These are phyloP conservation scores for Kuraishia piskuri DNA, from an alignment of 805 yeast species.

Conservation along the genomic window DNA sequence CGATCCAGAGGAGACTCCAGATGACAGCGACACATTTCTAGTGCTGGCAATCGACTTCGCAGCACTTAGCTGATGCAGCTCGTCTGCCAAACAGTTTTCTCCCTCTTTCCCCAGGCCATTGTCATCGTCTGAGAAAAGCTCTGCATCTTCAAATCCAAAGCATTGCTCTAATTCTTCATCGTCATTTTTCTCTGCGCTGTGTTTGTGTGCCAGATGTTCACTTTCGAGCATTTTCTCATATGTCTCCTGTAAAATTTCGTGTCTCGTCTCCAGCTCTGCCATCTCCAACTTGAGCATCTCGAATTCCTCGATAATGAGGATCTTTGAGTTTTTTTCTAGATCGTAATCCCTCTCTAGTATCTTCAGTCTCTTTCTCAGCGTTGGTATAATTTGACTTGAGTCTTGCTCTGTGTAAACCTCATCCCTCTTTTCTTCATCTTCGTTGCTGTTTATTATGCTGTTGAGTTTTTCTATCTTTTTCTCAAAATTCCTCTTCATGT, in stretches of 20 bases:
- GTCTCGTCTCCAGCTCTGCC: constrained; percentile 17
- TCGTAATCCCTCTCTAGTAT: constrained; percentile 42
- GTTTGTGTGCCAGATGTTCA: neutral
- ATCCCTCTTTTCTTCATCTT: constrained; percentile 3
- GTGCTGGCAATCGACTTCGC: neutral
- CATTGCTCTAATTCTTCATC: constrained; percentile 12
- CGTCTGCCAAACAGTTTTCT: neutral
- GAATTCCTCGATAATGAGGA: constrained; percentile 44
- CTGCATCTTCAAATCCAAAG: neutral
- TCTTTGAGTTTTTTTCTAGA: constrained; percentile 42
- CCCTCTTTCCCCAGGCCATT: no score
- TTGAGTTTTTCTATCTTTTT: constrained; percentile 15
- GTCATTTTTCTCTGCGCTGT: constrained; percentile 4
- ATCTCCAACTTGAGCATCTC: constrained; percentile 35
- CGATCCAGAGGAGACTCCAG: neutral
- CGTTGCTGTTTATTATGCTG: constrained; percentile 10
- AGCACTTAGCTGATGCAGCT: neutral
- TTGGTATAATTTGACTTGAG: constrained; percentile 12
- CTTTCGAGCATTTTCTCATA: constrained; percentile 14
- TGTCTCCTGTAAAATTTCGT: constrained; percentile 18
- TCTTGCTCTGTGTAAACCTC: neutral
- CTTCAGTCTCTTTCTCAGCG: constrained; percentile 18
- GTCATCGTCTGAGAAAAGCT: neutral
- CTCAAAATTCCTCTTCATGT: constrained; percentile 17
- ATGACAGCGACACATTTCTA: neutral